Base-by-base conservation (phyloP, 805 yeast genomes). In the Lachancea meyersii region DNA sequence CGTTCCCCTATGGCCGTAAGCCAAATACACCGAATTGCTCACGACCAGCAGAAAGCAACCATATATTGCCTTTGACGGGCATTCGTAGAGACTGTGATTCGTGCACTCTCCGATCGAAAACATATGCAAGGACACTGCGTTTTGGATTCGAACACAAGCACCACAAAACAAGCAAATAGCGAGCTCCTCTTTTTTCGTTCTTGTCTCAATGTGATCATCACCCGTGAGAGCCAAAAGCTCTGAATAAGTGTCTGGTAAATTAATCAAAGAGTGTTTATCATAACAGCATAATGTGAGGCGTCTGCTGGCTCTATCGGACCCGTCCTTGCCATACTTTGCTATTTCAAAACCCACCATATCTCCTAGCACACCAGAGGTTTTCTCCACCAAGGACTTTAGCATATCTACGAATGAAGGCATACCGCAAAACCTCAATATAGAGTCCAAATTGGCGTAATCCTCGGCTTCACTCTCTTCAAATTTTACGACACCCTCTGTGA, bases 111-210 rank as follows among this genome's bases (percentile, higher is more conserved):
- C 97, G 16, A 67, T 62, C 3, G 63, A 61, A 33, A 70, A 72
- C 0, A 79, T 80, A 39, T 74, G 70, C 21, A 52, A 24, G 7
- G 54, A 43, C 14, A 79, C 74, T 31, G 68, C 61, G 47, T 67
- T 77, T 54, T 89, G 96, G n/a, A 80, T 64, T 48, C 80, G 79
- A 18, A 86, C 70, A 6, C 80, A 70, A 9, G 67, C 64, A 1
- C 88, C 93, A 64, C 98, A 93, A 48, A 81, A 82, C 42, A 91
- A 64, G 55, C 98, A 91, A 8, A 91, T 68, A 0, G 95, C 96
- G 0, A 95, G 93, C 49, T 89, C 95, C 28, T 52, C 53, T 35
- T 47, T 48, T 3, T 64, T 48, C 0, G 72, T 68, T 14, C 72
- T 23, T 68, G 70, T 52, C 58, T 64, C 18, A 11, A 67, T 66